Evolutionary conservation across 805 yeast species (phyloP).

Genomic region (Starmerella asiatica): DNA sequence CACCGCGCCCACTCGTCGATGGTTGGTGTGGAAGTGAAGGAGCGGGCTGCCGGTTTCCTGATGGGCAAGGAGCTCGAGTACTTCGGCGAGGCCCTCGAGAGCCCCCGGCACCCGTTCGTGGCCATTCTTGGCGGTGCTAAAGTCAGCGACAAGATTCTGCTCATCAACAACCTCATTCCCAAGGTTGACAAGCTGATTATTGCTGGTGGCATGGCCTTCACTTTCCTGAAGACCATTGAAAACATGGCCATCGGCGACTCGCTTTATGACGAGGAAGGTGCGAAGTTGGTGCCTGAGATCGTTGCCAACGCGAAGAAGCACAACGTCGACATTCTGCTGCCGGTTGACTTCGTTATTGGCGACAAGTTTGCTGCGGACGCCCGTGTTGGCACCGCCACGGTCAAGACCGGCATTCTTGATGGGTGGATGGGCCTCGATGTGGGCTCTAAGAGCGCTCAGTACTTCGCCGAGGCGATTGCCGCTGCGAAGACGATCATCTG

Average conservation of each 20-base stretch:
- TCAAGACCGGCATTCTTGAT: slow-evolving; percentile 85
- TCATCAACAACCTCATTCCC: slow-evolving; percentile 84
- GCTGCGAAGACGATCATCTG: slow-evolving; percentile 96
- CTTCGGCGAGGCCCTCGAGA: slow-evolving; percentile 96
- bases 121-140: slow-evolving; percentile 99
- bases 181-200: slow-evolving; percentile 89
- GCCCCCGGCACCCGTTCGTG: slow-evolving; percentile 95
- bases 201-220: slow-evolving; percentile 99
- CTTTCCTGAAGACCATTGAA: slow-evolving; percentile 88
- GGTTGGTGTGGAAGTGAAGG: slow-evolving; percentile 93
- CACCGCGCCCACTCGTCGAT: slow-evolving; percentile 99
- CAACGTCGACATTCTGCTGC: slow-evolving; percentile 84
- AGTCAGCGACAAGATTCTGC: slow-evolving; percentile 96
- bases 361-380: slow-evolving; percentile 92
- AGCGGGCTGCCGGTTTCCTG: slow-evolving; percentile 97
- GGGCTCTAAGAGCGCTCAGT: slow-evolving; percentile 77
- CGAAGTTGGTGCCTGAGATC: slow-evolving; percentile 84
- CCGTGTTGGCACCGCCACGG: slow-evolving; percentile 66
- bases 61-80: slow-evolving; percentile 93
- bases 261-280: slow-evolving; percentile 83
- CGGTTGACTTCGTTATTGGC: slow-evolving; percentile 92
- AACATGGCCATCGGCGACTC: slow-evolving; percentile 83
- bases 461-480: slow-evolving; percentile 70
- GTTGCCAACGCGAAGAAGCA: slow-evolving; percentile 93
- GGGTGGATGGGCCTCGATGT: slow-evolving; percentile 92